Conservation (phyloP, 768 basidiomycete species). For the Tephrocybe sp. region DNA sequence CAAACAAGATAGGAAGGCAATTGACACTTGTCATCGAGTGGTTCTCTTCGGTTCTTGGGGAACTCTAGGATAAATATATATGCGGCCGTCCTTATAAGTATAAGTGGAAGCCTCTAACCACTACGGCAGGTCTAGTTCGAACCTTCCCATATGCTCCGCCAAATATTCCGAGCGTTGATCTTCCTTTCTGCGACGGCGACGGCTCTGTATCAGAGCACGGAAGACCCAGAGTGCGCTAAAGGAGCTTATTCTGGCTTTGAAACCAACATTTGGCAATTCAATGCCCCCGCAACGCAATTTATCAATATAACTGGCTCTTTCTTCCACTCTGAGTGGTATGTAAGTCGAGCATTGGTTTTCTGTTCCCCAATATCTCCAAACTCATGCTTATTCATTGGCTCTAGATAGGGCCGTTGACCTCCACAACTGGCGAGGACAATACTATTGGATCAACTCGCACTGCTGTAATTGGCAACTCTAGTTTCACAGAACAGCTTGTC, state of each 20-base stretch:
- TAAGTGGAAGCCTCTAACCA: too few species aligned
- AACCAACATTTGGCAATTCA: slow-evolving; percentile 10
- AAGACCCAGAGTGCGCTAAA: slow-evolving; percentile 8
- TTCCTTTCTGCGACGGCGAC: too few species aligned
- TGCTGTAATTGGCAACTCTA: neutral
- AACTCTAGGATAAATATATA: too few species aligned
- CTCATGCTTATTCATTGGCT: neutral
- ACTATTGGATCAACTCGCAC: slow-evolving; percentile 9
- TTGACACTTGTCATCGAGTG: too few species aligned
- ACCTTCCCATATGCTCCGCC: too few species aligned
- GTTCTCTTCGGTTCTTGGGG: too few species aligned
- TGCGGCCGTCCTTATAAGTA: too few species aligned
- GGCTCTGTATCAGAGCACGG: neutral
- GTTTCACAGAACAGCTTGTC: slow-evolving; percentile 9
- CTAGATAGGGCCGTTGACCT: slow-evolving; percentile 7
- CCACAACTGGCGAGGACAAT: slow-evolving; percentile 12
- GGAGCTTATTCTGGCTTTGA: slow-evolving; percentile 12
- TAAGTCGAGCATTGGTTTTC: slow-evolving; percentile 4
- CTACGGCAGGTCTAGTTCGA: too few species aligned
- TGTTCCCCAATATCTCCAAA: accelerated
- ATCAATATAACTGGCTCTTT: slow-evolving; percentile 12
- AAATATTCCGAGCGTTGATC: too few species aligned
- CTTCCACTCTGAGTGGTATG: slow-evolving; percentile 18
- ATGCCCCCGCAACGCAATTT: slow-evolving; percentile 5
- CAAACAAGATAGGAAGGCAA: too few species aligned